Evolutionary conservation across 371 early-diverging fungal genomes (phyloP).

Genomic region (Amoeboaphelidium protococcarum): DNA sequence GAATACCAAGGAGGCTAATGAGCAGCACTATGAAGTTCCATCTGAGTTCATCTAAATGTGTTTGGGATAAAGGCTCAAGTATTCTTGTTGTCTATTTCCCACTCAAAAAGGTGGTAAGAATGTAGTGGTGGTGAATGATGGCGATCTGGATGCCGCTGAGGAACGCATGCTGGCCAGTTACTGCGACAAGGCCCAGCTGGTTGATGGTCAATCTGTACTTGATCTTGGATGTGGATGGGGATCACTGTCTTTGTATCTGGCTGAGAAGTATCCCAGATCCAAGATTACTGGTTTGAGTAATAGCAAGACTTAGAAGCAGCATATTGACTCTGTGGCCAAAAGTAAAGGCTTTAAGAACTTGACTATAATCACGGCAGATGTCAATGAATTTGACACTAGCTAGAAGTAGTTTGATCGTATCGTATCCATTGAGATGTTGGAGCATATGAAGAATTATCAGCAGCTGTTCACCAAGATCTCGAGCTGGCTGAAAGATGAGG

Average conservation of each 20-base stretch:
- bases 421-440: conserved; percentile 29
- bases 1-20: conserved; percentile 26
- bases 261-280: conserved; percentile 21
- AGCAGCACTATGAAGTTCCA: conserved; percentile 29
- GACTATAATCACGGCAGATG: conserved; percentile 20
- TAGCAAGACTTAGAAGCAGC: conserved; percentile 18
- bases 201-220: conserved; percentile 21
- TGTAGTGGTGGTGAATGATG: neutral
- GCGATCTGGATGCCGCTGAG: conserved; percentile 22
- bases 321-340: conserved; percentile 13
- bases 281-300: conserved; percentile 22
- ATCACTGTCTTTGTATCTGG: conserved; percentile 16
- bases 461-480: conserved; percentile 18
- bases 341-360: conserved; percentile 17
- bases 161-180: conserved; percentile 27
- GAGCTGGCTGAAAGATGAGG: conserved; percentile 17
- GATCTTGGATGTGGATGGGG: conserved; percentile 37
- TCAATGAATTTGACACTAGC: conserved; percentile 7
- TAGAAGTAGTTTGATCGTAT: conserved; percentile 18
- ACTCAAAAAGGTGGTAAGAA: conserved; percentile 12
- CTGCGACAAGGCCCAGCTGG: conserved; percentile 14
- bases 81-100: conserved; percentile 24
- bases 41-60: conserved; percentile 13
- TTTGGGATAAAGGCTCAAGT: conserved; percentile 24
- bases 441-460: conserved; percentile 31